Evolutionary conservation across 176 grass and related monocot species (phyloP), one percentile per base, ranked within the genome.

Genomic region (Thinopyrum elongatum): DNA sequence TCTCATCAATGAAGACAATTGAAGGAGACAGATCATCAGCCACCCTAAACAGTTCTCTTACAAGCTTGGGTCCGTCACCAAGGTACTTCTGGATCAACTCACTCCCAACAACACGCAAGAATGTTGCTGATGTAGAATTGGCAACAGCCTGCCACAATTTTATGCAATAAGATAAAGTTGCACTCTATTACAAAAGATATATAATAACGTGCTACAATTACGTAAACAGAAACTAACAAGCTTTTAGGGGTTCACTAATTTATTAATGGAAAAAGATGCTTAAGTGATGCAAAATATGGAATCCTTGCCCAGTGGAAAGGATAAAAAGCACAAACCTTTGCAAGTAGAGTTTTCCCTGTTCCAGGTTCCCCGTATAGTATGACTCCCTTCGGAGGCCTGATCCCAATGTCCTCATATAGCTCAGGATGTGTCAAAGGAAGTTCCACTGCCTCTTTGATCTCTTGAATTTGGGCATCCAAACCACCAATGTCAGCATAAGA

Each of bases 1-100:
- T 95, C 85, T 95, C 94, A 77, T 93, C 94, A 91, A 95, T 95
- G 86, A 93, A 95, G 84, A 95, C 91, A 79, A 95, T 95, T 36
- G 89, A 93, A 38, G 94, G 91, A 84, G 94, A 95, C 53, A 95
- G 88, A 17, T 95, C 94, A 87, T 95, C 94, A 74, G 94, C 94
- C 17, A 95, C 91, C 67, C 94, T 95, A 57, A 95, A 95, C 36
- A 95, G 76, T 83, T 95, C 93, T 82, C 93, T 95, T 74, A 95
- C 93, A 60, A 95, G 93, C 88, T 95, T 95, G 57, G 93, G 93
- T 25, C 93, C 93, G 61, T 95, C 93, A 86, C 93, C 90, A 68
- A 95, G 82, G 88, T 95, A 95, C 88, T 95, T 95, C 82, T 95
- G 93, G 65, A 95, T 95, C 86, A 95, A 66, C 65, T 95, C 93